Evolutionary conservation across 768 basidiomycete species (phyloP).

Genomic region (Lenzites betulinus): DNA sequence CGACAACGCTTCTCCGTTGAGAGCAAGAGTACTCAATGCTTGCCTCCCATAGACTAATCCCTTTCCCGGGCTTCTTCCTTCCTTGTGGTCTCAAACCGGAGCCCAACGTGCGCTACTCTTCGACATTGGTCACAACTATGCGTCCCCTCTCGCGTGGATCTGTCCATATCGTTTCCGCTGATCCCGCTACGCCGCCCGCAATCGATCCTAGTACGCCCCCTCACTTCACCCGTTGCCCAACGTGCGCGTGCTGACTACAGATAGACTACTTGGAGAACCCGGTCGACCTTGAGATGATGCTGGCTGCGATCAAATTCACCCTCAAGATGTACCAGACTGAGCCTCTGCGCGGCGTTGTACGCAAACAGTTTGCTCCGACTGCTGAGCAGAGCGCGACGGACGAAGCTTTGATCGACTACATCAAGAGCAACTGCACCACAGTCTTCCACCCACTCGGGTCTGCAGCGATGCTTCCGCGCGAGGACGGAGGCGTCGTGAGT

Average conservation of each 20-base stretch:
- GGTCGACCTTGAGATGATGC: conserved; percentile 7
- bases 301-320: conserved; percentile 1
- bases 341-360: background rate
- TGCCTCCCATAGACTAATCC: background rate
- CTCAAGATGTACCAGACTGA: conserved; percentile 5
- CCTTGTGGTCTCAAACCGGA: background rate
- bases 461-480: conserved; percentile 1
- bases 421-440: conserved; percentile 4
- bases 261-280: conserved; percentile 8
- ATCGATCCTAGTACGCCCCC: conserved; percentile 28
- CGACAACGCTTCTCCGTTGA: too few species aligned
- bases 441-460: conserved; percentile 7
- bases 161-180: conserved; percentile 25
- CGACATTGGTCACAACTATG: background rate
- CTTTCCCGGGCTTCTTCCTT: conserved; percentile 8
- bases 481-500: conserved; percentile 6
- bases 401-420: conserved; percentile 3
- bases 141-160: conserved; percentile 15
- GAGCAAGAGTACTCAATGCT: too few species aligned
- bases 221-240: background rate
- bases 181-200: conserved; percentile 27
- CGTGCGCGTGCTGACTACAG: background rate
- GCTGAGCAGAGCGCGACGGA: background rate
- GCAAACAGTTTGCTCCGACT: background rate
- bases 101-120: background rate